A percentile compares a stretch with the other conserved stretches of the same genome.
Conservation (phyloP, 139 green algal genomes). For the Zygnema circumcarinatum region DNA sequence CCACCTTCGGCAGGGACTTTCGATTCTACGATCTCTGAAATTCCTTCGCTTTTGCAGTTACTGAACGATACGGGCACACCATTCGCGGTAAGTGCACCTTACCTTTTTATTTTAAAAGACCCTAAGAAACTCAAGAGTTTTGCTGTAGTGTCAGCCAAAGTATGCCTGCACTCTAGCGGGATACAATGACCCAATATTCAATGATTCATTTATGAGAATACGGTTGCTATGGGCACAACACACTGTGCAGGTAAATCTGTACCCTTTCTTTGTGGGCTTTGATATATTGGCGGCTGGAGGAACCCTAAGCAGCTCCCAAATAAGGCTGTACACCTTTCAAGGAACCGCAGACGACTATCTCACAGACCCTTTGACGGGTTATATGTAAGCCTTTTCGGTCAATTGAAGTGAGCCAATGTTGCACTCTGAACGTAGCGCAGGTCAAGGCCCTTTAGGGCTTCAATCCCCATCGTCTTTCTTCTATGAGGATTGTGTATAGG, state of each 20-base stretch:
- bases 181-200: no score
- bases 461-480: no score
- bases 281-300: not conserved
- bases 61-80: not conserved
- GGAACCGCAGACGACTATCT: not conserved
- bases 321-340: not conserved
- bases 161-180: no score
- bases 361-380: not conserved
- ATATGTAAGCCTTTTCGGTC: not conserved
- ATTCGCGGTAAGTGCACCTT: not conserved
- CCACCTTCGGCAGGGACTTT: not conserved
- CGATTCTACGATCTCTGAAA: not conserved
- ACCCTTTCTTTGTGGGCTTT: not conserved
- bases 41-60: not conserved
- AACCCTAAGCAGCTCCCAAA: not conserved
- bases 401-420: no score
- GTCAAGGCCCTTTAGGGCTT: no score
- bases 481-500: no score
- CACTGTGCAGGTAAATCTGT: not conserved
- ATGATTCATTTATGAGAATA: no score
- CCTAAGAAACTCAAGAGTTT: no score
- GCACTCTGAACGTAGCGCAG: no score
- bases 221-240: no score
- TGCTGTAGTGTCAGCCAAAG: no score
- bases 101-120: no score